Base-by-base conservation (phyloP, 164 flowering plant genomes). In the Cinnamomum micranthum region DNA sequence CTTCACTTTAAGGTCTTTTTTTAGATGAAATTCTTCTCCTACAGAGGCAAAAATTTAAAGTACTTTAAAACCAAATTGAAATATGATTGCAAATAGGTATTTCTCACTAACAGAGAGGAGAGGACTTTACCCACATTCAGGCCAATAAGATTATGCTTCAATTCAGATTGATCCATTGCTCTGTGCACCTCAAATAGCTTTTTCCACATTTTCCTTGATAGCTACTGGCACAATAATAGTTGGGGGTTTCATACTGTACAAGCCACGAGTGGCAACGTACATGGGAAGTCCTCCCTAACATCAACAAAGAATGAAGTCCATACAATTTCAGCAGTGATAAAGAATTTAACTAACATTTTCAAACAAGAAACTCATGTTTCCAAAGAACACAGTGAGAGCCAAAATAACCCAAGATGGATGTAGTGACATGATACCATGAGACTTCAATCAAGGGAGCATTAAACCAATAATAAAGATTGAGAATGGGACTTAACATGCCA, bases 181-280 rank as follows among this genome's bases (percentile, higher is more conserved):
- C 96, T 87, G 77, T 92, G 92, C 52, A 86, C 96, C 78, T 92
- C 89, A 83, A 95, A 89, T 7, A 95, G 85, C 82, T 80, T 84
- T 84, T 55, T 91, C 92, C 22, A 95, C 97, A 77, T 77, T 73
- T 72, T 87, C 87, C 74, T 90, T 92, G 55, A 95, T 80, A 47
- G 77, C 83, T 47, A 62, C 75, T 55, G 99, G 99, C 20, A 95
- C 91, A 79, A 95, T 64, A 69, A 95, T 85, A 62, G 96, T 90
- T 25, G 98, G 99, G 58, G 98, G 96, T 72, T 83, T 86, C 97
- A 95, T 85, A 0, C 79, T 71, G 78, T 85, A 89, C 72, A 95
- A 78, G 41, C 94, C 95, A 67, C 99, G 90, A 17, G 97, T 91
- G 47, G 98, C 99, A 80, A 93, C 99, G 80, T 95, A 93, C 94